Evolutionary conservation across 352 stramenopile genomes (phyloP), one percentile per base, ranked within the genome.

Genomic region (Pythium aphanidermatum): DNA sequence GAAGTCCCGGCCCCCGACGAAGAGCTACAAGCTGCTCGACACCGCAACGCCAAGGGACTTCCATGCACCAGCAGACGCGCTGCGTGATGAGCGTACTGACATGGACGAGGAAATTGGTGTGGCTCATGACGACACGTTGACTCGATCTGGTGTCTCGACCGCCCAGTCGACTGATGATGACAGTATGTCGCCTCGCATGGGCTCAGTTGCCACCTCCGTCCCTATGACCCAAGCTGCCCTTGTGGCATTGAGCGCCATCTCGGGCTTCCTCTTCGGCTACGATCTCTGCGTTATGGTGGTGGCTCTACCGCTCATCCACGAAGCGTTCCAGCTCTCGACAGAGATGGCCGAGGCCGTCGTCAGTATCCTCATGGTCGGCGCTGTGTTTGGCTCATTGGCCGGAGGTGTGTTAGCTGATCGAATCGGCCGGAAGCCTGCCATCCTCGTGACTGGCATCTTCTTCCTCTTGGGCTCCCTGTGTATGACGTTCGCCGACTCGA

Each of bases 281-380:
- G 75, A 87, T 38, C 52, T 87, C 19, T 87, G 75, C 31, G 75
- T 87, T 46, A 87, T 87, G 75, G 69, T 87, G 12, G 54, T 87
- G 20, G 75, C 73, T 10, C 49, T 87, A 40, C 73, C 75, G 26
- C 65, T 83, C 7, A 85, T 87, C 51, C 63, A 85, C 34, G 29
- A 65, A 61, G 59, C 70, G 19, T 83, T 87, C 35, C 54, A 58
- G 13, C 57, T 87, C 8, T 83, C 70, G 7, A 85, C 69, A 4
- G 45, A 51, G 6, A 54, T 32, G n/a, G 70, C 75, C 5, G 43
- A 87, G 58, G 60, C 55, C 16, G 60, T 85, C n/a, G 65, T 87
- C 38, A 85, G 75, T 40, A 69, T 77, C 20, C 55, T 85, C 31
- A 87, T 87, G 75, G 27, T 87, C 26, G 73, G 72, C 10, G 75